Conservation (phyloP, 2,329 filamentous ascomycete species). For the Microascus cirrosus region DNA sequence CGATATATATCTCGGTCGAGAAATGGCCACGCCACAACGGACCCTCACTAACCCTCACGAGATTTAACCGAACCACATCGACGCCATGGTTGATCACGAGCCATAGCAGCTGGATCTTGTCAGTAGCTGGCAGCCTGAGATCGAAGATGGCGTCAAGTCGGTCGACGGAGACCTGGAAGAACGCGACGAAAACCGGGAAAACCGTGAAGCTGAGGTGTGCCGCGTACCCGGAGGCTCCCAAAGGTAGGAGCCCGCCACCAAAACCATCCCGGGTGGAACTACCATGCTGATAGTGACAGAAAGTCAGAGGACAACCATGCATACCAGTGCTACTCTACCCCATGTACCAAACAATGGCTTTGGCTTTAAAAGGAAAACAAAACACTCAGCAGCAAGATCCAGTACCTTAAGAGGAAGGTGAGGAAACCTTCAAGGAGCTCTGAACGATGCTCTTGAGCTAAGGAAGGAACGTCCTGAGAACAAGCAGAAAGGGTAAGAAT, state of each 20-base stretch:
- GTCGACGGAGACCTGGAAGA: neutral
- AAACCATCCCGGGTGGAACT: neutral
- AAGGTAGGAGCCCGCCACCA: neutral
- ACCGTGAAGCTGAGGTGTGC: neutral
- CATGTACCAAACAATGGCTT: neutral
- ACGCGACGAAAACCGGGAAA: neutral
- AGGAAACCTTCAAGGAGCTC: neutral
- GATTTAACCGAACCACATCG: neutral
- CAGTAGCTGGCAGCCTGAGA: neutral
- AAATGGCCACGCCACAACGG: neutral
- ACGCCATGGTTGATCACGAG: conserved; percentile 5
- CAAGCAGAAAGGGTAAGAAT: neutral
- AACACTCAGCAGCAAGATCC: neutral
- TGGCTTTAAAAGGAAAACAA: neutral
- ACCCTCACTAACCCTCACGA: neutral
- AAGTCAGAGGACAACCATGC: neutral
- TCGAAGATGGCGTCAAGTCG: neutral
- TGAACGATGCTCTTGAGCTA: neutral
- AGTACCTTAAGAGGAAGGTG: neutral
- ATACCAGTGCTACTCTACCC: neutral
- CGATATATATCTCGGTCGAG: too few relatives aligned
- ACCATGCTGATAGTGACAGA: neutral
- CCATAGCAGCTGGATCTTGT: neutral
- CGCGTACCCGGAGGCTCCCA: neutral
- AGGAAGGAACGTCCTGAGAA: neutral